Base-by-base conservation (phyloP, 2,329 filamentous ascomycete genomes). In the Mycosphaerella sp. region DNA sequence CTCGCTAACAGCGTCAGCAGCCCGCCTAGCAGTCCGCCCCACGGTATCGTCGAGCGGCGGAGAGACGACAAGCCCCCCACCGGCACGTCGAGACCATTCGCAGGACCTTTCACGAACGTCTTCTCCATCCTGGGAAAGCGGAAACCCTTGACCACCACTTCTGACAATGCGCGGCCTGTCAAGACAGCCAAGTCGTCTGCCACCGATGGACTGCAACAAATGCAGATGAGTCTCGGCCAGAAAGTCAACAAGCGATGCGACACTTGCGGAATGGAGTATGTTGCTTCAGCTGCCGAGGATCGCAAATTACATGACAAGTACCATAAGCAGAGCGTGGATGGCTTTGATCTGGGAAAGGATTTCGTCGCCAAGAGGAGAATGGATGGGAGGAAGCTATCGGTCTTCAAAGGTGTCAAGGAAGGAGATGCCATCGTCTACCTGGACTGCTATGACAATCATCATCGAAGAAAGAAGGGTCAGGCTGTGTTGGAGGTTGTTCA, bases 231-330 rank as follows among this genome's bases (percentile, higher is more conserved):
- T 59, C 70, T 84, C 10, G 80, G 79, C 2, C 70, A 73, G 35
- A 74, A 78, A 37, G 68, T 76, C 35, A 74, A 78, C 41, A 78
- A 77, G 58, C 79, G 75, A 9, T 86, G 82, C 66, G 70, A 71
- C 34, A 71, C 70, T 2, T 86, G 82, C 59, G 79, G 79, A 1
- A 86, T 86, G 82, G 79, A 82, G 47, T 86, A 85, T 59, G 75
- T 81, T 30, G 78, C 80, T 3, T 83, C 81, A 0, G 78, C 78
- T 44, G 67, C 71, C 6, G 80, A 84, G 60, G 82, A 86, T 59
- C 71, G 73, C n/a, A 75, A 75, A 6, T 62, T 85, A 48, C 82
- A 86, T 62, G 77, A 78, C 57, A 81, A 80, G 56, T 85, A 80
- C 58, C 82, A 85, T 63, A 76, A 78, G 32, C 78, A 79, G 68